These are phyloP conservation scores for Neocatenulostroma microsporum DNA, from an alignment of 2,329 filamentous ascomycete genomes.

Conservation along the genomic window DNA sequence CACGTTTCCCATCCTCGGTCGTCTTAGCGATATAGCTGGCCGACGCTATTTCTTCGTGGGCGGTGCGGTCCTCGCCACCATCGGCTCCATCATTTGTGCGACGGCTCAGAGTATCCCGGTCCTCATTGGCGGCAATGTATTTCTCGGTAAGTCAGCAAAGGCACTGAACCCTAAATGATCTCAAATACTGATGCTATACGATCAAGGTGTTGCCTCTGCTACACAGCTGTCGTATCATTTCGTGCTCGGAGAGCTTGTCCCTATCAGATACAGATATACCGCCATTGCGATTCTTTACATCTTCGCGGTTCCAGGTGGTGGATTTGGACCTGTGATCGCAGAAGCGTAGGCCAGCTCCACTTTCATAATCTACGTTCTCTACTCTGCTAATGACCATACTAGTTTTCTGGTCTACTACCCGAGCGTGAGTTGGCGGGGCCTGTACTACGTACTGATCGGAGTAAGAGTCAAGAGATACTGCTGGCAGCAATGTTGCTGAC, in stretches of 20 bases:
- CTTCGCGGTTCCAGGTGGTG: too few species aligned
- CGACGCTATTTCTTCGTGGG: constrained; percentile 9
- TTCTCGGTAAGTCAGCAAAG: constrained; percentile 2
- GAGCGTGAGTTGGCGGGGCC: too few species aligned
- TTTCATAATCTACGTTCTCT: constrained; percentile 3
- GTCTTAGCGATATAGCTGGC: constrained; percentile 7
- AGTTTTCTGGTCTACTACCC: too few species aligned
- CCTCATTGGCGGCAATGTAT: constrained; percentile 6
- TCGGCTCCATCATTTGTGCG: constrained; percentile 5
- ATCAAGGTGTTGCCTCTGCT: too few species aligned
- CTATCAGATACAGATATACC: constrained; percentile 1
- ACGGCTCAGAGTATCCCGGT: constrained; percentile 4
- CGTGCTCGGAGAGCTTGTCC: constrained; percentile 7
- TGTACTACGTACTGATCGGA: too few species aligned
- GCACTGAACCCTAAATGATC: too few species aligned
- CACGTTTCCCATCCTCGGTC: constrained; percentile 5
- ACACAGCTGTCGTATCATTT: constrained; percentile 7
- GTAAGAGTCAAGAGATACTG: too few species aligned
- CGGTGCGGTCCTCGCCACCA: neutral
- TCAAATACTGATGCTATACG: too few species aligned
- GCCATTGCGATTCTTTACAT: constrained; percentile 2
- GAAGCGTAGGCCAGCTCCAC: neutral
- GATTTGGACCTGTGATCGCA: too few species aligned
- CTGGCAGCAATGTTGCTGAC: too few species aligned
- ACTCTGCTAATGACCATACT: too few species aligned